Percentiles rank a stretch among this genome's conserved stretches.
Conservation (phyloP, 352 stramenopile genomes). For the Pythium rhizo-oryzae region DNA sequence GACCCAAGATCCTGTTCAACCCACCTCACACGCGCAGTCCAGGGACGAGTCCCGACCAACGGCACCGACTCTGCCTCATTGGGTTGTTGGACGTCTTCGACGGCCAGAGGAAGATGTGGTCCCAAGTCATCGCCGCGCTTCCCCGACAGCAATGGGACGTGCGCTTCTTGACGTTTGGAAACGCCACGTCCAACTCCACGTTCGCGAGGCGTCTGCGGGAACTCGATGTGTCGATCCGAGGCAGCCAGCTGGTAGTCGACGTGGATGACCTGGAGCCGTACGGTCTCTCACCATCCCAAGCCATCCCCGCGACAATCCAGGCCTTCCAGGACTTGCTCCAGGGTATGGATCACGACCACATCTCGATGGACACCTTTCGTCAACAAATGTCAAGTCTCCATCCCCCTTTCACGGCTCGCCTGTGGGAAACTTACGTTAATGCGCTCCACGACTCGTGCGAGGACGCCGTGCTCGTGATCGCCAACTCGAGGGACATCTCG, state of each 20-base stretch:
- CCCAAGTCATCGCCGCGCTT: slow-evolving; percentile 50
- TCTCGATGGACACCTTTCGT: slow-evolving; percentile 2
- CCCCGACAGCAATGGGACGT: slow-evolving; percentile 9
- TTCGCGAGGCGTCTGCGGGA: slow-evolving; percentile 25
- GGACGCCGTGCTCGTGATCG: slow-evolving; percentile 48
- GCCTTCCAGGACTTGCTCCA: slow-evolving; percentile 21
- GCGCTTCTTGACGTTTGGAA: slow-evolving; percentile 36
- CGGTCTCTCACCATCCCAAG: slow-evolving; percentile 2
- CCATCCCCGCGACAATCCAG: slow-evolving; percentile 11
- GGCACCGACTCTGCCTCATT: slow-evolving; percentile 44
- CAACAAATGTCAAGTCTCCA: slow-evolving; percentile 25
- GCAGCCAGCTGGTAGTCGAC: slow-evolving; percentile 19
- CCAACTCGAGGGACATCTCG: slow-evolving; percentile 39
- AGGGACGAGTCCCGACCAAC: not conserved
- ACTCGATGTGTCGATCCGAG: slow-evolving; percentile 38
- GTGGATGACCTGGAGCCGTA: slow-evolving; percentile 4
- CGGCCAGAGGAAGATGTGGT: slow-evolving; percentile 65
- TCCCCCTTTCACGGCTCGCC: slow-evolving; percentile 28
- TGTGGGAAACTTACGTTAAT: slow-evolving; percentile 27
- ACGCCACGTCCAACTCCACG: slow-evolving; percentile 22
- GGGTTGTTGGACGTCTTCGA: slow-evolving; percentile 40
- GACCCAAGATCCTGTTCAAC: slow-evolving; percentile 36
- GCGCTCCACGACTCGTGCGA: slow-evolving; percentile 33
- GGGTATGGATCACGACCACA: no score
- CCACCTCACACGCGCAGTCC: not conserved